A percentile compares a stretch with the other conserved stretches of the same genome.
phyloP scores from a whole-genome alignment of 192 early-diverging fungal species.

The Coemansia sp. region DNA sequence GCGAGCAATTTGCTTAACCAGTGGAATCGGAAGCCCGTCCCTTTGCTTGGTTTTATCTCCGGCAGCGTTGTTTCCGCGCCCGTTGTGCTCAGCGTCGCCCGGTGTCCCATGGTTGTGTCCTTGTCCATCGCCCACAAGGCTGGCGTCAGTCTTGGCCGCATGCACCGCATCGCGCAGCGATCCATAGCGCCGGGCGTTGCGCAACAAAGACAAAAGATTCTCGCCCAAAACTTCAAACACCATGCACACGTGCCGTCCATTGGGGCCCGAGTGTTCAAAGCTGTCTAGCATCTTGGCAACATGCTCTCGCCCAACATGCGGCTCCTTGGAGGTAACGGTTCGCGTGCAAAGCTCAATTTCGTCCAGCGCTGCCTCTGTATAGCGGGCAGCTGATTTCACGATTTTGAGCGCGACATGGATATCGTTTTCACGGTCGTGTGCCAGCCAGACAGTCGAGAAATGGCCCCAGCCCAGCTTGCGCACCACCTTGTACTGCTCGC shows the following conservation, averaged over 20 bases:
- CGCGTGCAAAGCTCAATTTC: constrained; percentile 91
- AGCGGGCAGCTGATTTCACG: constrained; percentile 92
- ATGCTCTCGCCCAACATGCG: constrained; percentile 43
- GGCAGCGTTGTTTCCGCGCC: background rate
- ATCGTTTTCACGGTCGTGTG: constrained; percentile 64
- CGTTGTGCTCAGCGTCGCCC: constrained; percentile 5
- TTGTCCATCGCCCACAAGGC: constrained; percentile 16
- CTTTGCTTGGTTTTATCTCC: constrained; percentile 22
- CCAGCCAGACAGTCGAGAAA: constrained; percentile 97
- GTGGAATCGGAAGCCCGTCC: constrained; percentile 72
- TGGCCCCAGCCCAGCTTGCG: constrained; percentile 98
- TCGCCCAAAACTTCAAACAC: constrained; percentile 96
- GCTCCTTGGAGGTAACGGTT: constrained; percentile 54
- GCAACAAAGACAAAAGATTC: constrained; percentile 86
- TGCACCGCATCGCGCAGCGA: constrained; percentile 27
- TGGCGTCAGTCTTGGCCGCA: constrained; percentile 16
- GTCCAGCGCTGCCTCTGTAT: constrained; percentile 92
- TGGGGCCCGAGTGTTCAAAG: constrained; percentile 83
- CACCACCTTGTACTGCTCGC: constrained; percentile 75
- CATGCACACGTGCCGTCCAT: constrained; percentile 94
- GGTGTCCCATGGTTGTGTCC: background rate
- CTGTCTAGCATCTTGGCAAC: constrained; percentile 89
- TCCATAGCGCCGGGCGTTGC: constrained; percentile 49
- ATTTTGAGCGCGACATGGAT: constrained; percentile 94
- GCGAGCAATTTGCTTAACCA: constrained; percentile 87